Conservation (phyloP, 495 filamentous ascomycete species). For the Daldinia grandis region DNA sequence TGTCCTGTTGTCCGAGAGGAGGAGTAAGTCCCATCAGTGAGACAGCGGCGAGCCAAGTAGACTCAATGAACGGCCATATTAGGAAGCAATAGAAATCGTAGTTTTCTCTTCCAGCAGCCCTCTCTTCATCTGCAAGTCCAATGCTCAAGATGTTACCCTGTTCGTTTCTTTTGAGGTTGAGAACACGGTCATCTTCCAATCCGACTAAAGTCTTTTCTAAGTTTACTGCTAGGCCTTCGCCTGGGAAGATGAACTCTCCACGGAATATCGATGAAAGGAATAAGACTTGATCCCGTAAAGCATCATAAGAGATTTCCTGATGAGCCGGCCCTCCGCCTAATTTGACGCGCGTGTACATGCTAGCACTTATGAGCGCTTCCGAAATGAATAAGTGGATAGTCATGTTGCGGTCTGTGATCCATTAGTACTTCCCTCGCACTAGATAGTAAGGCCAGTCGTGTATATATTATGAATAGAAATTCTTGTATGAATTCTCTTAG, state of each 20-base stretch:
- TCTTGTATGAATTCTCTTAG: background rate
- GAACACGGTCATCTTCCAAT: conserved; percentile 82
- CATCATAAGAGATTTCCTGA: conserved; percentile 78
- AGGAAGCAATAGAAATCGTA: conserved; percentile 99
- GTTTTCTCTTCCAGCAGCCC: conserved; percentile 83
- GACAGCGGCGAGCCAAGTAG: conserved; percentile 87
- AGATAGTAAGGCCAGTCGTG: background rate
- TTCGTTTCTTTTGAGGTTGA: conserved; percentile 69
- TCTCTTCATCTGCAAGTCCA: conserved; percentile 78
- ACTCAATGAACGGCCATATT: conserved; percentile 97
- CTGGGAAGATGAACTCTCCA: conserved; percentile 95
- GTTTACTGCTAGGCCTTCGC: conserved; percentile 80
- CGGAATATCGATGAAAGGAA: conserved; percentile 95
- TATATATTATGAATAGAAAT: background rate
- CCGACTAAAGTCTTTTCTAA: conserved; percentile 78
- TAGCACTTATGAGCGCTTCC: conserved; percentile 85
- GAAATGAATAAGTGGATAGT: conserved; percentile 97
- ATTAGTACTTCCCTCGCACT: conserved; percentile 3
- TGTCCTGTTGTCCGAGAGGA: conserved; percentile 64
- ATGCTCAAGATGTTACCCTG: conserved; percentile 66
- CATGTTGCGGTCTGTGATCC: conserved; percentile 79
- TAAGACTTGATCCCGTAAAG: conserved; percentile 76
- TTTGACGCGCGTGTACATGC: conserved; percentile 90
- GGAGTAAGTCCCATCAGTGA: conserved; percentile 86
- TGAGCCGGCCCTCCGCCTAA: conserved; percentile 81